Percentiles rank a stretch among this genome's conserved stretches.
Conservation (phyloP, 2,329 filamentous ascomycete genomes). For the Fusarium beomiforme region DNA sequence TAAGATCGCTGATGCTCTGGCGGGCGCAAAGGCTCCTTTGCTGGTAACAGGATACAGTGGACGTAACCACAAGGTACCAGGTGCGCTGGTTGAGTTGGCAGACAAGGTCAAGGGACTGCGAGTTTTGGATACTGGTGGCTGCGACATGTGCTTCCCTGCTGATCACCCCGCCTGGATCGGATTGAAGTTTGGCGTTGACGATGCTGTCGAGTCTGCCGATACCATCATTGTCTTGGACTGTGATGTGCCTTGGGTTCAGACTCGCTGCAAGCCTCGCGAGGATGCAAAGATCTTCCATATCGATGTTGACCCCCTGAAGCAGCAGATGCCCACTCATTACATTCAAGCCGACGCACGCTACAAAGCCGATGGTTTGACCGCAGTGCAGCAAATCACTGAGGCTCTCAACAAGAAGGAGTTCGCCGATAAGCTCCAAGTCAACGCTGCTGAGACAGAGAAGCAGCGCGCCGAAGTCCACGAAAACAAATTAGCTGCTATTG, state of each 20-base stretch:
- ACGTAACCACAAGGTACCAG: slow-evolving; percentile 71
- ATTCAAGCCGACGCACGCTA: slow-evolving; percentile 73
- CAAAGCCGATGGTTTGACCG: slow-evolving; percentile 70
- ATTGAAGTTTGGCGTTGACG: slow-evolving; percentile 77
- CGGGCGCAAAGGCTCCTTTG: slow-evolving; percentile 71
- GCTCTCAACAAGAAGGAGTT: slow-evolving; percentile 63
- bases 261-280: slow-evolving; percentile 66
- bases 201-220: slow-evolving; percentile 79
- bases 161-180: slow-evolving; percentile 76
- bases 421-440: slow-evolving; percentile 49
- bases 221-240: slow-evolving; percentile 88
- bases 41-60: slow-evolving; percentile 78
- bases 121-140: slow-evolving; percentile 80
- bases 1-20: slow-evolving; percentile 70
- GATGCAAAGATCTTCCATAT: slow-evolving; percentile 70
- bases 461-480: slow-evolving; percentile 67
- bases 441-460: slow-evolving; percentile 44
- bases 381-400: slow-evolving; percentile 75
- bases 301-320: slow-evolving; percentile 73
- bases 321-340: slow-evolving; percentile 79
- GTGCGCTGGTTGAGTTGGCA: slow-evolving; percentile 72
- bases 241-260: slow-evolving; percentile 94
- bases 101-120: slow-evolving; percentile 73
- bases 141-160: slow-evolving; percentile 83
- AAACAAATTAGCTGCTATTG: slow-evolving; percentile 68